Conservation (phyloP, 192 early-diverging fungal genomes). For the Coemansia nantahalensis region DNA sequence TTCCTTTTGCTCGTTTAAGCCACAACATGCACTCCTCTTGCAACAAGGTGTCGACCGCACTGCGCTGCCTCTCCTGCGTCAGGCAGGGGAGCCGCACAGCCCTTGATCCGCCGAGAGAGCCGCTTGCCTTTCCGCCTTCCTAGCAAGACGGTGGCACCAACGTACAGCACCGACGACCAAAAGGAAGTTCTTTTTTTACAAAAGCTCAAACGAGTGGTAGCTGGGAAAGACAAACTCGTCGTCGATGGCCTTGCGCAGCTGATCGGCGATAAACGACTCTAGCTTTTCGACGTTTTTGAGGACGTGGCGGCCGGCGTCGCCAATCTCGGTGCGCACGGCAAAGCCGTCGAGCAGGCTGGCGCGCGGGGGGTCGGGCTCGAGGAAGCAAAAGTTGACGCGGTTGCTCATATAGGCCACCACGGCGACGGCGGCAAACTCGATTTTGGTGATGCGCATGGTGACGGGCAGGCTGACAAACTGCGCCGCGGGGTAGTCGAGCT, state of each 20-base stretch:
- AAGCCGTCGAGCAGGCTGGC: conserved; percentile 34
- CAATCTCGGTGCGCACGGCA: conserved; percentile 41
- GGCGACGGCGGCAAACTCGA: conserved; percentile 66
- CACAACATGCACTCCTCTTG: too few relatives aligned
- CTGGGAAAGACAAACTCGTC: conserved; percentile 77
- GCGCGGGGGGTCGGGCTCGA: conserved; percentile 54
- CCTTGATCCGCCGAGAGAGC: too few relatives aligned
- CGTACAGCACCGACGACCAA: too few relatives aligned
- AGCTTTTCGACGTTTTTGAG: conserved; percentile 83
- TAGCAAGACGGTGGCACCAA: too few relatives aligned
- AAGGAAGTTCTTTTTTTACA: not conserved
- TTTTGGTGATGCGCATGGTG: conserved; percentile 62
- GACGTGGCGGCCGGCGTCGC: conserved; percentile 53
- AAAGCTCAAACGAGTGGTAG: conserved; percentile 61
- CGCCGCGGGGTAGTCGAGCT: conserved; percentile 73
- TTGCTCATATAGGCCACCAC: conserved; percentile 65
- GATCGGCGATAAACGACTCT: conserved; percentile 74
- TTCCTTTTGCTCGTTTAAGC: too few relatives aligned
- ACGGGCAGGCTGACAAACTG: conserved; percentile 75
- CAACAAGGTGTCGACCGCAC: too few relatives aligned
- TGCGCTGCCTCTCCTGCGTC: too few relatives aligned
- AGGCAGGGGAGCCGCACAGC: too few relatives aligned
- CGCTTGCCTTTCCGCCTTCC: too few relatives aligned
- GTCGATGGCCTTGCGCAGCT: conserved; percentile 70
- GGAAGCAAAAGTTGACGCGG: conserved; percentile 69